A percentile compares a stretch with the other conserved stretches of the same genome.
Conservation (phyloP, 163 green algal genomes). For the Prototheca wickerhamii region DNA sequence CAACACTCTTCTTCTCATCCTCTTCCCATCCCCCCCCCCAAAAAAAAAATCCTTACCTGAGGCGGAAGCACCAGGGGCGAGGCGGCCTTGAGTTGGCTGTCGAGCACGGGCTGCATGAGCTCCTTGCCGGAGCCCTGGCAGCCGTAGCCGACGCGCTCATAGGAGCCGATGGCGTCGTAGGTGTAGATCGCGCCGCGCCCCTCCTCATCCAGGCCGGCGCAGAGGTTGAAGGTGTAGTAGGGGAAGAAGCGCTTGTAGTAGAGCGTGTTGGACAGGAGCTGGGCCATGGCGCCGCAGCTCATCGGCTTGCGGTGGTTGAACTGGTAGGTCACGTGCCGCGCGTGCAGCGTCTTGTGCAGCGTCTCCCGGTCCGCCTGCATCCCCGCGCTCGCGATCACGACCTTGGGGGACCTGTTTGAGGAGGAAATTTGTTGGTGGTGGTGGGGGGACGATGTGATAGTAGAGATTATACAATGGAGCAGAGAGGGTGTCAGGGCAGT, state of each 20-base stretch:
- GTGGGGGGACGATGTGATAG: not conserved
- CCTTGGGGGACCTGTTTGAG: constrained; percentile 57
- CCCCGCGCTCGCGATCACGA: constrained; percentile 79
- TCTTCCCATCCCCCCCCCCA: not conserved
- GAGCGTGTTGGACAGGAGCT: constrained; percentile 95
- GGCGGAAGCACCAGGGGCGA: constrained; percentile 79
- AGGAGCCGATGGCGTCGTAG: constrained; percentile 94
- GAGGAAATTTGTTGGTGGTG: not conserved
- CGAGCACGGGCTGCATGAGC: constrained; percentile 96
- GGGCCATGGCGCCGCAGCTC: constrained; percentile 72
- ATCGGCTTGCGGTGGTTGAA: constrained; percentile 85
- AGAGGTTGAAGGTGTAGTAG: constrained; percentile 99
- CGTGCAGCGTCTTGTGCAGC: constrained; percentile 88
- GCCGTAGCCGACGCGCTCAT: constrained; percentile 79
- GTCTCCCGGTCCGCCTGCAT: constrained; percentile 84
- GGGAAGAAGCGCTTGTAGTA: constrained; percentile 98
- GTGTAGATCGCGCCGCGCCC: constrained; percentile 90
- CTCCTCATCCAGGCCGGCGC: constrained; percentile 84
- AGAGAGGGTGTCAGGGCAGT: not conserved
- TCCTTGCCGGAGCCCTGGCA: constrained; percentile 91
- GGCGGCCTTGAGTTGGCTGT: constrained; percentile 94
- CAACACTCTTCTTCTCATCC: not conserved
- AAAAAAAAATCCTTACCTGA: constrained; percentile 19
- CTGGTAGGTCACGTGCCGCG: constrained; percentile 73
- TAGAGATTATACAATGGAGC: not conserved